Evolutionary conservation across 305 asterid genomes (phyloP).

Genomic region (Fraxinus dipetala): DNA sequence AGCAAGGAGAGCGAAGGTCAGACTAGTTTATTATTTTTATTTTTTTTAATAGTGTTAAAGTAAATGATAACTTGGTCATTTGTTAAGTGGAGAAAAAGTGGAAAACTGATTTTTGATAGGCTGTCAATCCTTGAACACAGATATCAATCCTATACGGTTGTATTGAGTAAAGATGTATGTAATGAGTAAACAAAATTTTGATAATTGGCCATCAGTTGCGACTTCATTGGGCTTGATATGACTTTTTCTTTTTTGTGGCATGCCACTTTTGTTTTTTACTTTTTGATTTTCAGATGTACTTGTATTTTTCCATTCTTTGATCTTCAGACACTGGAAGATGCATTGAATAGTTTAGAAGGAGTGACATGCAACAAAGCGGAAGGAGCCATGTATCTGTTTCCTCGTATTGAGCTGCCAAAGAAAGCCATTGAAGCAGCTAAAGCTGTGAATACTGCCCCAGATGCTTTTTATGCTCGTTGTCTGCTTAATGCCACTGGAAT

Average conservation of each 20-base stretch:
- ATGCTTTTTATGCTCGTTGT: slow-evolving; percentile 63
- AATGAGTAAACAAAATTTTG: background rate
- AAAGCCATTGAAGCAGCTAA: slow-evolving; percentile 87
- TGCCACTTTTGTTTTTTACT: background rate
- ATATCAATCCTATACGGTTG: background rate
- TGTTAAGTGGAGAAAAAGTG: background rate
- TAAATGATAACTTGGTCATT: background rate
- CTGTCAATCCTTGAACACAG: background rate
- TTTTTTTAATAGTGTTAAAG: background rate
- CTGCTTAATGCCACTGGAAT: slow-evolving; percentile 90
- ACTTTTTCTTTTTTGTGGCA: background rate
- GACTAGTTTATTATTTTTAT: slow-evolving; percentile 9
- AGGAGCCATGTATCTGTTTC: slow-evolving; percentile 97
- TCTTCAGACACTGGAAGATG: slow-evolving; percentile 45
- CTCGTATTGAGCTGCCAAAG: slow-evolving; percentile 61
- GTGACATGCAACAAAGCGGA: slow-evolving; percentile 88
- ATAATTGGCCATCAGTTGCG: background rate
- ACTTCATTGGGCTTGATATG: background rate
- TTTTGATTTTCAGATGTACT: background rate
- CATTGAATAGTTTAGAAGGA: slow-evolving; percentile 73
- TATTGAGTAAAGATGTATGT: background rate
- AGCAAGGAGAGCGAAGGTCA: slow-evolving; percentile 87
- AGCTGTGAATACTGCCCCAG: slow-evolving; percentile 67
- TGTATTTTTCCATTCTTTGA: background rate
- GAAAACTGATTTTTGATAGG: background rate